Conservation (phyloP, 441 rosid species). For the Croton laevigatus region DNA sequence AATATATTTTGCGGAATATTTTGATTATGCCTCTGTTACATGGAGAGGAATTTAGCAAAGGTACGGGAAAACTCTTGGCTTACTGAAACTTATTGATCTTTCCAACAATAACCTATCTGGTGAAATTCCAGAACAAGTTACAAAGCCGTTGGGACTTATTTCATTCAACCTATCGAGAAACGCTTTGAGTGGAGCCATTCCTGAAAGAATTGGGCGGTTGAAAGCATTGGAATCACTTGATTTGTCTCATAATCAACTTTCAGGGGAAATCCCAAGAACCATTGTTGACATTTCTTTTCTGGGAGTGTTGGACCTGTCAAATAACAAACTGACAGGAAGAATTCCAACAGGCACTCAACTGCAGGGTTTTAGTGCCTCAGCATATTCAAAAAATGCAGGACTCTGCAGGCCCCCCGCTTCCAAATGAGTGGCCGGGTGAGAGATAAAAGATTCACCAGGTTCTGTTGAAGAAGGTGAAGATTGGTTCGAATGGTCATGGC, state of each 20-base stretch:
- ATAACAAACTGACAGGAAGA: not conserved
- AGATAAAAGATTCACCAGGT: not conserved
- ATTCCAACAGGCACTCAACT: not conserved
- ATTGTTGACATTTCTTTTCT: not conserved
- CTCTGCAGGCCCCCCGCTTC: not conserved
- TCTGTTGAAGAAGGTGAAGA: not conserved
- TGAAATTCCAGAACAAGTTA: not conserved
- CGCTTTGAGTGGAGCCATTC: not conserved
- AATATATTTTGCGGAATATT: not conserved
- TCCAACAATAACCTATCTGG: not conserved
- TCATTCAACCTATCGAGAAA: not conserved
- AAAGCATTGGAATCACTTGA: not conserved
- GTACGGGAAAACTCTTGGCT: not conserved
- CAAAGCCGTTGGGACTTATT: not conserved
- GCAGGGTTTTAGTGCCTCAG: not conserved
- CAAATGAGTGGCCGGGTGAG: not conserved
- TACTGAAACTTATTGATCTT: not conserved
- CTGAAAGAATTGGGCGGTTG: not conserved
- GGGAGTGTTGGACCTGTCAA: not conserved
- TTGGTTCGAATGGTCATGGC: not conserved
- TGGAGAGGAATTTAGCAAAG: constrained; percentile 23
- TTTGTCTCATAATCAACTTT: not conserved
- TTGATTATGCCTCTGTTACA: not conserved
- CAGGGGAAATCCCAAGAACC: not conserved
- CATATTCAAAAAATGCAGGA: not conserved